Base-by-base conservation (phyloP, 148 eudicot species). In the Vaccinium myrtillus region DNA sequence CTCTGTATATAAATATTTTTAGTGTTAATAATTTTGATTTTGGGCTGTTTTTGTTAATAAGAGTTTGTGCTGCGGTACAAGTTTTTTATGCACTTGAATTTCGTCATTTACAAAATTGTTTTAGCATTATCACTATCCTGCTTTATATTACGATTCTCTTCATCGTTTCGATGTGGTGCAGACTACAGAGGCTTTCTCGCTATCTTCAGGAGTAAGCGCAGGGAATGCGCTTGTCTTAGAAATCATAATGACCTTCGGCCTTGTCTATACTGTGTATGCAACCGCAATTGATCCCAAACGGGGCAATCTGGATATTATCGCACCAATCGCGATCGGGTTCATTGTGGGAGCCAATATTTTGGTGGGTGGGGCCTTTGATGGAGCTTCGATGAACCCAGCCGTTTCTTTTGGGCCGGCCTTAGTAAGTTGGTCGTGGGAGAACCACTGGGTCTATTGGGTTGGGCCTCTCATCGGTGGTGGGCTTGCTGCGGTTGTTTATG, bases 361-460 rank as follows among this genome's bases (percentile, higher is more conserved):
- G 69, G 82, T n/a, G 49, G 82, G 82, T 1, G 70, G 82, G 23
- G 27, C 82, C 1, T 80, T 80, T 30, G 70, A 56, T 2, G 71
- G 82, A 1, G 81, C 65, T 5, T 54, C 81, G 5, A 79, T 79
- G 81, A 79, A 79, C 67, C 81, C 81, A 2, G 81, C 81, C n/a
- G 69, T 79, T 15, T 56, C 82, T 1, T 80, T 59, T 39, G 80
- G 80, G 19, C 80, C 80, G 10, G 80, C 80, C 39, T 6, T 78
- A 2, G 61, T 50, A 18, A 56, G 82, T 48, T 56, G 82, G 70
- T 16, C 82, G 14, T 80, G 82, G 82, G 8, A 8, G 3, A 14
- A 56, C 71, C 82, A 80, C 2, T 80, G 82, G 82, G 51, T 80
- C 50, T 80, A 80, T 25, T 80, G 82, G 82, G 82, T 50, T 3